Base-by-base conservation (phyloP, 805 yeast genomes). In the Candida oleophila region DNA sequence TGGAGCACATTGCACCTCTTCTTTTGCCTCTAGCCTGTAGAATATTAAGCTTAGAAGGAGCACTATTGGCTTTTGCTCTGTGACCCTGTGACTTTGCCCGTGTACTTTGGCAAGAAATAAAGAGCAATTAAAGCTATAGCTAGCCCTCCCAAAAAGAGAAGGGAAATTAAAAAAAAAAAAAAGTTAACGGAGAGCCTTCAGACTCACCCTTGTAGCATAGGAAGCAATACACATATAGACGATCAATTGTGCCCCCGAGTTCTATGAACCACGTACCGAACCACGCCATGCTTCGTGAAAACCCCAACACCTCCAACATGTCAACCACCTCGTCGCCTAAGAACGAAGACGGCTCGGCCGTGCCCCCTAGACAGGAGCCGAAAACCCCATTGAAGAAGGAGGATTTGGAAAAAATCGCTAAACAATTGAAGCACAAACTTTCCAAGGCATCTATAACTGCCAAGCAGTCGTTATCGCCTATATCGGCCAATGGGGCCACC, bases 401-500 rank as follows among this genome's bases (percentile, higher is more conserved):
- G 47, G 77, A 72, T 48, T 57, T 72, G 48, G 77, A 72, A 54
- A 64, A 68, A 44, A 72, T 72, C 22, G 77, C 77, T 49, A 62
- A 64, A 44, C 70, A 71, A 55, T 61, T 72, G 50, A 72, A 71
- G 55, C 64, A 60, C 47, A 71, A 70, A 52, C 59, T 72, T 22
- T 66, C 73, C 28, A 64, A 62, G 51, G 77, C 77, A 11, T 67
- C 75, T n/a, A 68, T 70, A 32, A 62, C 77, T 14, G 77, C 77
- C 30, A 72, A 69, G 49, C 73, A 59, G 44, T 55, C 63, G 22
- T 42, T 55, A 25, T 55, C 61, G 5, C 63, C 66, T 1, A 8
- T 36, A 9, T 21, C 28, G n/a, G 5, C 19, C 40, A 20, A 16
- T 19, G 7, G 18, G 9, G 47, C n/a, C 28, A 7, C 43, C 19